Base-by-base conservation (phyloP, 129 eudicot genomes). In the Saussurea involucrata region DNA sequence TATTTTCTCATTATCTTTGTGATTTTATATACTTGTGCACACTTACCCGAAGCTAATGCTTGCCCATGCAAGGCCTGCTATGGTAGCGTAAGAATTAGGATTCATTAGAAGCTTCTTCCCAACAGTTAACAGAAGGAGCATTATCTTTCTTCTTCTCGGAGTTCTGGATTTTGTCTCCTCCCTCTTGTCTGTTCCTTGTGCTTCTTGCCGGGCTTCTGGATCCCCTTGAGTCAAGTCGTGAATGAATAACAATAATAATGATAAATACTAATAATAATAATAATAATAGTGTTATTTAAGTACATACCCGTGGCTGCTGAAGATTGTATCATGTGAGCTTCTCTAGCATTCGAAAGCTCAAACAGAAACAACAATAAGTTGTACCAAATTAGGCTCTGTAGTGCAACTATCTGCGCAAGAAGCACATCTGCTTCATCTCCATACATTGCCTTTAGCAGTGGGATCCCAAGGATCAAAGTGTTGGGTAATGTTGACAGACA, bases 351-450 rank as follows among this genome's bases (percentile, higher is more conserved):
- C 24, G 84, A 75, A 64, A 92, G 27, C 88, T 92, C 97, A 36
- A 87, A 89, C 60, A 92, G 66, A 82, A 92, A 58, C 85, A 89
- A 63, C 66, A 89, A 83, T 27, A 89, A 69, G 74, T 92, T 92
- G 80, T 92, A 87, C 95, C 97, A 92, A 68, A 89, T 77, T 27
- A 87, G 57, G 85, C 97, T 92, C 64, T 92, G 95, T 34, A 92
- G 80, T 36, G 84, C 89, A 76, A 92, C 85, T 79, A 92, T 86
- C 78, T 92, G 97, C 27, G 84, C 82, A 60, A 92, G 84, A 49
- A 89, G 83, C 66, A 42, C 66, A 0, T 71, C 81, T 58, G 97
- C 90, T 83, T 87, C 92, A 31, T 85, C 76, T 17, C 95, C 95
- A 77, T 83, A 92, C 85, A 92, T 81, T 10, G 95, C 92, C 80